Conservation (phyloP, 805 yeast genomes). For the Vanderwaltozyma tropicalis region DNA sequence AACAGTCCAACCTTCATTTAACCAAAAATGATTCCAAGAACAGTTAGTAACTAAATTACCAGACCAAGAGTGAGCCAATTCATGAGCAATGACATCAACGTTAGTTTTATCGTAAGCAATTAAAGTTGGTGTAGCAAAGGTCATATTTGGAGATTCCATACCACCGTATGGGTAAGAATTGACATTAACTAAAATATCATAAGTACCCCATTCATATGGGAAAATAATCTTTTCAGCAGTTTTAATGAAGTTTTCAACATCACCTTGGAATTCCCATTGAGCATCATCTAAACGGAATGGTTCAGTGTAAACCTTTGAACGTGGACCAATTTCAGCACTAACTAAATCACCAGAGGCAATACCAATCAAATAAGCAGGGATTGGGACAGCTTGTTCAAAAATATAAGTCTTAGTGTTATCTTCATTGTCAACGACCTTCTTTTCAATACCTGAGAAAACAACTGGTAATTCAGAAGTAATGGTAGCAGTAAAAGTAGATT, state of each 20-base stretch:
- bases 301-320: slow-evolving; percentile 75
- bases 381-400: slow-evolving; percentile 69
- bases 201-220: slow-evolving; percentile 76
- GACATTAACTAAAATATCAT: slow-evolving; percentile 73
- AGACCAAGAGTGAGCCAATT: slow-evolving; percentile 86
- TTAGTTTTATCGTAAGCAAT: slow-evolving; percentile 77
- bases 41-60: slow-evolving; percentile 86
- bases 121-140: slow-evolving; percentile 84
- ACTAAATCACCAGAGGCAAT: slow-evolving; percentile 75
- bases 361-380: slow-evolving; percentile 76
- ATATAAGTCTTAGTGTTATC: slow-evolving; percentile 28
- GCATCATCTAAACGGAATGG: slow-evolving; percentile 58
- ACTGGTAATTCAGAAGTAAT: slow-evolving; percentile 58
- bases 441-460: slow-evolving; percentile 58
- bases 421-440: slow-evolving; percentile 4
- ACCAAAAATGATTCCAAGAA: slow-evolving; percentile 91
- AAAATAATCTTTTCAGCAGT: slow-evolving; percentile 66
- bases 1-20: slow-evolving; percentile 95
- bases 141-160: slow-evolving; percentile 88
- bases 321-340: slow-evolving; percentile 66
- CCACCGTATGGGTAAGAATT: slow-evolving; percentile 81
- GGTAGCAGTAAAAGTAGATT: slow-evolving; percentile 49
- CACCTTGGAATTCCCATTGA: slow-evolving; percentile 69
- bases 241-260: slow-evolving; percentile 68
- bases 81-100: slow-evolving; percentile 87